phyloP scores from a whole-genome alignment of 495 filamentous ascomycete species.

The Wilcoxina mikolae region DNA sequence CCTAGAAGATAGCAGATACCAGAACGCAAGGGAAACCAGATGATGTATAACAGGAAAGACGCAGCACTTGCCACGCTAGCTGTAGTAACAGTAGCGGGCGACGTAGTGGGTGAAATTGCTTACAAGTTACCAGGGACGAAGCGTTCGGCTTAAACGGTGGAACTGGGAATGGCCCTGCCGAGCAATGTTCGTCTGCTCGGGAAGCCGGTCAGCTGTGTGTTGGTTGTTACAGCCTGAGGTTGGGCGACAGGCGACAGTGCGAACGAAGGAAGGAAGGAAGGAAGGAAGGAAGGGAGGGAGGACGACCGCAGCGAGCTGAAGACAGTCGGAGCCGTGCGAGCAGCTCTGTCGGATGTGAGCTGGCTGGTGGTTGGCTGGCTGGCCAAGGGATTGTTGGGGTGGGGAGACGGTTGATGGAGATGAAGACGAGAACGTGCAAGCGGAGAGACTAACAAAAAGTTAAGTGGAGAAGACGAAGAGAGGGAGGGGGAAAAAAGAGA shows the following conservation, averaged over 20 bases:
- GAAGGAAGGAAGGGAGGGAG: background rate
- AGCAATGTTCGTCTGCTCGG: background rate
- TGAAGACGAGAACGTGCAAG: too few species aligned
- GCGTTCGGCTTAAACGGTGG: background rate
- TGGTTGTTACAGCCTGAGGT: constrained; percentile 1
- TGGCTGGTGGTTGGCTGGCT: too few species aligned
- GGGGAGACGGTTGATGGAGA: too few species aligned
- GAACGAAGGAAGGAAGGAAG: background rate
- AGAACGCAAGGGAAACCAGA: background rate
- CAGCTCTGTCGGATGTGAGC: too few species aligned
- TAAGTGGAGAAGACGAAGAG: background rate
- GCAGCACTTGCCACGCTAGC: background rate
- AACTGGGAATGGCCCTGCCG: background rate
- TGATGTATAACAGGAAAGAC: background rate
- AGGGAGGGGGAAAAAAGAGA: background rate
- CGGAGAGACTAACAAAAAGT: too few species aligned
- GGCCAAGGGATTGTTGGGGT: too few species aligned
- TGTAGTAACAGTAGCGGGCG: background rate
- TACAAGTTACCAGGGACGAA: background rate
- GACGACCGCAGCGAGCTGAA: background rate
- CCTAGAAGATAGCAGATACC: constrained; percentile 19
- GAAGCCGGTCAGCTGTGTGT: constrained; percentile 1
- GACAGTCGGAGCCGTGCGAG: too few species aligned
- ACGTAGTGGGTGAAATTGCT: background rate
- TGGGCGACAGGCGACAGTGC: background rate